Evolutionary conservation across 257 asterid species (phyloP), one percentile per base, ranked within the genome.

Genomic region (Capsicum chinense): DNA sequence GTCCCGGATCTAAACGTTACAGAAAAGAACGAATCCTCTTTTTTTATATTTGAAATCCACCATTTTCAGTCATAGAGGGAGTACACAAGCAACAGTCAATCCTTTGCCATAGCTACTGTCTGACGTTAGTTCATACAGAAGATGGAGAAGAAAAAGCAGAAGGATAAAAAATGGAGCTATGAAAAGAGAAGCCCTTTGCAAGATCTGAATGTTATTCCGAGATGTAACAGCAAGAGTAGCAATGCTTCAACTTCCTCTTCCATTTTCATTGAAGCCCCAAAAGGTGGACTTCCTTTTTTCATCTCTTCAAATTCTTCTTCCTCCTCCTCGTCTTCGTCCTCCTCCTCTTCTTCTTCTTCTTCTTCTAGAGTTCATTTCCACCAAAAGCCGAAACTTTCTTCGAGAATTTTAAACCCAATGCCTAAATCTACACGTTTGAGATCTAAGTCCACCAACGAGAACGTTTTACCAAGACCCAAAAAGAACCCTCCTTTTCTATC

Each of bases 151-250:
- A 76, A 76, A 26, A 7, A 63, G 35, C 80, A 62, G 3, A 79
- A 63, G 68, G 56, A 64, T 76, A 62, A 64, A 64, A 54, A 83
- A 13, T 35, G 70, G 79, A 82, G 79, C 44, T 64, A 42, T 81
- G 60, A 83, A 54, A 86, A 81, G 83, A 86, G 89, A 85, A 88
- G 86, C 52, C 92, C 92, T 5, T 83, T 91, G 39, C 90, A 87
- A 82, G 83, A 87, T 87, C 87, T 91, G 82, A 91, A 87, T 88
- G 79, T 86, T 19, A 81, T 83, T 79, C 87, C 83, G 62, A 89
- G 86, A 79, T 85, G 58, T 82, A 83, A 16, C 19, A 84, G 59
- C 82, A 73, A 35, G 14, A 64, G 56, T n/a, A 84, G 56, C 86
- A 79, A 84, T 44, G 69, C 33, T 26, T 26, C 33, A 26, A 26